These are phyloP conservation scores for Nelumbo lutea DNA, from an alignment of 164 flowering plant species.

Conservation along the genomic window DNA sequence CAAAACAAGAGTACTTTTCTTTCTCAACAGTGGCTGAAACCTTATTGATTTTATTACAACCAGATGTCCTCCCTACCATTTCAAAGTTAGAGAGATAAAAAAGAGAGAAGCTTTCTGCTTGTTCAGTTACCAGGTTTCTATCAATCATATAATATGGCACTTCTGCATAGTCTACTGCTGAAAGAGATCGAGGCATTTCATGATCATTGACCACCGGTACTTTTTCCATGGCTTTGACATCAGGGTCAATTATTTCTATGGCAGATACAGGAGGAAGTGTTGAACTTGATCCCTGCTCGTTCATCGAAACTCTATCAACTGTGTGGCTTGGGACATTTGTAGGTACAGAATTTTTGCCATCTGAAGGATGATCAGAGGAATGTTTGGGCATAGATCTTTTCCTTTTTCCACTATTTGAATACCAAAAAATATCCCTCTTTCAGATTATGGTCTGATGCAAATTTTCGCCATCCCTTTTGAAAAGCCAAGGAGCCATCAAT, in stretches of 20 bases:
- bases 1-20: conserved; percentile 7
- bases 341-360: not conserved
- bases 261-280: conserved; percentile 12
- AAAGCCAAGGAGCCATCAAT: conserved; percentile 35
- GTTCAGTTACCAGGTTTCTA: conserved; percentile 10
- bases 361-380: conserved; percentile 8
- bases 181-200: not conserved
- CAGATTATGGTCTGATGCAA: conserved; percentile 39
- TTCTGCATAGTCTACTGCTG: conserved; percentile 10
- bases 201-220: not conserved
- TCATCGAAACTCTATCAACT: conserved; percentile 17
- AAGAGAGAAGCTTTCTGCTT: conserved; percentile 14
- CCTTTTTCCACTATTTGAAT: conserved; percentile 13
- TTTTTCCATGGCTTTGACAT: conserved; percentile 3
- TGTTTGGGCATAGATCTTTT: not conserved
- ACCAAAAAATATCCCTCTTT: conserved; percentile 38
- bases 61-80: conserved; percentile 7
- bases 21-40: not conserved
- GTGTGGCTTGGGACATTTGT: conserved; percentile 2
- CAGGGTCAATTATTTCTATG: conserved; percentile 1
- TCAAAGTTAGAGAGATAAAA: conserved; percentile 31
- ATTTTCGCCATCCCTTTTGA: conserved; percentile 45
- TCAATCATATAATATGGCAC: conserved; percentile 28
- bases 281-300: conserved; percentile 18
- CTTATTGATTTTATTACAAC: conserved; percentile 2